Evolutionary conservation across 1,284 basidiomycete species (phyloP), one percentile per base, ranked within the genome.

Genomic region (Malassezia sp.): DNA sequence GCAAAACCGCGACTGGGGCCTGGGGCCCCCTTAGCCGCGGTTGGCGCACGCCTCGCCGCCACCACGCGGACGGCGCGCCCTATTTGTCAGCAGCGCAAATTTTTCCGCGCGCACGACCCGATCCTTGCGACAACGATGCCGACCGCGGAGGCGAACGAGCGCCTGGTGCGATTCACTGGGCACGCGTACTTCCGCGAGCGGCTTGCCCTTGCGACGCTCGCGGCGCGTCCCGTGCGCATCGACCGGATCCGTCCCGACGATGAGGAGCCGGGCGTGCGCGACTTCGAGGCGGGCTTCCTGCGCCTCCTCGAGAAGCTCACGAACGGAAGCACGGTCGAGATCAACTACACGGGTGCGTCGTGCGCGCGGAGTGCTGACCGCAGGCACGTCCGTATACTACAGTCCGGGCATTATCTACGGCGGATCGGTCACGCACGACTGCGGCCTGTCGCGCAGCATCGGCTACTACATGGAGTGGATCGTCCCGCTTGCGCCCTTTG

Each of bases 401-500:
- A 89, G 87, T 64, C 93, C 93, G 14, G 93, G 93, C 2, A 76
- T 95, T 30, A 83, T 97, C 39, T 77, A 80, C 21, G 91, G 93
- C 11, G 93, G 93, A 2, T 71, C 73, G 9, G 73, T 88, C 47
- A 77, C 76, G 4, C 91, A 97, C 67, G 85, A 90, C 22, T 95
- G 90, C 63, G 84, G 88, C 17, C 72, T 82, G 8, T 84, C 85
- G 9, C 78, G 88, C 23, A 83, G 85, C 15, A 77, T 97, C 30
- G 91, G 93, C 8, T 97, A 96, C 73, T 97, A 85, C 70, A 75
- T 97, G 23, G 91, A 97, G 65, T 83, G 88, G 23, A 70, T 96
- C 4, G 75, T 93, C 9, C 83, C 87, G 73, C 75, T 97, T 2
- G 90, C 86, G 1, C 88, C 90, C 0, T 97, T 97, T 68, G 79